Evolutionary conservation across 176 grass and related monocot genomes (phyloP).

Genomic region (Oryza rufipogon): DNA sequence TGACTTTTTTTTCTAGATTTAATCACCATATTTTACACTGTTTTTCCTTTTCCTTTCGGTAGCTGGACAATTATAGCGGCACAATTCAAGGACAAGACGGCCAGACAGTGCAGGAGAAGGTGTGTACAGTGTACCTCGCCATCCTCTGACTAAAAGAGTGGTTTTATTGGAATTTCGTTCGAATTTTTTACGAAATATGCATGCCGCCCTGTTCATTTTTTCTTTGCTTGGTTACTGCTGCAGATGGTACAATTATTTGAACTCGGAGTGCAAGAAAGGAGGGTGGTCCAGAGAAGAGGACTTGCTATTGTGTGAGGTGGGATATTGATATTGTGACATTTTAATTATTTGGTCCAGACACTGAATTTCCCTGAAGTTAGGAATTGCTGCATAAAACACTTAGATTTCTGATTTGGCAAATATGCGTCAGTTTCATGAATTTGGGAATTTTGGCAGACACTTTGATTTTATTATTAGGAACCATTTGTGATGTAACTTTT

Average conservation of each 20-base stretch:
- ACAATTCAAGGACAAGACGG: constrained; percentile 93
- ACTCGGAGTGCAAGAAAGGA: constrained; percentile 98
- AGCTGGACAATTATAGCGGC: constrained; percentile 87
- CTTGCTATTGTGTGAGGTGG: constrained; percentile 91
- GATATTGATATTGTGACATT: constrained; percentile 37
- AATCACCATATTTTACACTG: not conserved
- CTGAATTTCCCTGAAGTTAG: constrained; percentile 11
- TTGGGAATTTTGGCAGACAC: too few relatives aligned
- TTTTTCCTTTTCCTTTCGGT: constrained; percentile 32
- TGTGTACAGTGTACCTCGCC: constrained; percentile 32
- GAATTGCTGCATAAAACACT: constrained; percentile 13
- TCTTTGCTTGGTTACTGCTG: constrained; percentile 13
- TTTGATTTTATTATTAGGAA: too few relatives aligned
- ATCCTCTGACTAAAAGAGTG: not conserved
- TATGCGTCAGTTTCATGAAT: not conserved
- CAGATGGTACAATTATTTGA: constrained; percentile 97
- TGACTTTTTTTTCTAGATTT: not conserved
- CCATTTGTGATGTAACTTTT: too few relatives aligned
- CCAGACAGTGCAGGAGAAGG: constrained; percentile 95
- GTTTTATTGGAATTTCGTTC: not conserved
- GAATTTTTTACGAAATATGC: constrained; percentile 8
- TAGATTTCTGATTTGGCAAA: not conserved
- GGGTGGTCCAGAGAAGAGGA: constrained; percentile 95
- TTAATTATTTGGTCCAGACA: constrained; percentile 8
- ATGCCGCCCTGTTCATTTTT: not conserved